Conservation (phyloP, 495 filamentous ascomycete species). For the Trichodelitschia bisporula region DNA sequence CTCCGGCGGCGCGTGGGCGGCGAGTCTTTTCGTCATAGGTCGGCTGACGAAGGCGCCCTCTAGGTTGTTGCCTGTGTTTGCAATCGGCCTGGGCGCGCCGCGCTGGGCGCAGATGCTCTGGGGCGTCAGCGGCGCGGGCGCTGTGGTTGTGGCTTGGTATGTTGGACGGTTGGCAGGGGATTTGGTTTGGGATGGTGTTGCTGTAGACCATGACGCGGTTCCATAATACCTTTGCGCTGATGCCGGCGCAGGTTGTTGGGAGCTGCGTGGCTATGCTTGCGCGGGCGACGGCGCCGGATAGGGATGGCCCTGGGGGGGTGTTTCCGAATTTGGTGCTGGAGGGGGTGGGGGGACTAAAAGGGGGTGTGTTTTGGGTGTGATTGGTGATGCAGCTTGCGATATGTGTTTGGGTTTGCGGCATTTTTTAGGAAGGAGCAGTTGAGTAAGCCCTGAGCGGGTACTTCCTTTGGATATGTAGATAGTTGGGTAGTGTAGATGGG, state of each 20-base stretch:
- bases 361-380: constrained; percentile 42
- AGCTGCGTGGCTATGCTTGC: constrained; percentile 30
- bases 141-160: constrained; percentile 44
- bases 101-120: constrained; percentile 44
- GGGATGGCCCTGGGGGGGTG: constrained; percentile 32
- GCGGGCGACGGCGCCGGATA: constrained; percentile 30
- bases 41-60: constrained; percentile 26
- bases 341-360: constrained; percentile 21
- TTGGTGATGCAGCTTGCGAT: constrained; percentile 35
- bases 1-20: constrained; percentile 32
- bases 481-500: too few species aligned
- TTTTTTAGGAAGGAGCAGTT: constrained; percentile 55
- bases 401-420: constrained; percentile 37
- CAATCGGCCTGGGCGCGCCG: constrained; percentile 35
- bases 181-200: constrained; percentile 39
- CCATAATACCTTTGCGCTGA: constrained; percentile 29
- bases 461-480: not conserved
- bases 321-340: constrained; percentile 32
- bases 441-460: constrained; percentile 26
- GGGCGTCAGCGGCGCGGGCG: constrained; percentile 27
- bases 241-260: constrained; percentile 31
- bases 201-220: constrained; percentile 35
- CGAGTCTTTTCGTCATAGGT: constrained; percentile 22
- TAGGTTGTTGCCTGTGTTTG: constrained; percentile 43
- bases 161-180: constrained; percentile 34